phyloP scores from a whole-genome alignment of 2,329 filamentous ascomycete species.

The Plenodomus tracheiphilus region DNA sequence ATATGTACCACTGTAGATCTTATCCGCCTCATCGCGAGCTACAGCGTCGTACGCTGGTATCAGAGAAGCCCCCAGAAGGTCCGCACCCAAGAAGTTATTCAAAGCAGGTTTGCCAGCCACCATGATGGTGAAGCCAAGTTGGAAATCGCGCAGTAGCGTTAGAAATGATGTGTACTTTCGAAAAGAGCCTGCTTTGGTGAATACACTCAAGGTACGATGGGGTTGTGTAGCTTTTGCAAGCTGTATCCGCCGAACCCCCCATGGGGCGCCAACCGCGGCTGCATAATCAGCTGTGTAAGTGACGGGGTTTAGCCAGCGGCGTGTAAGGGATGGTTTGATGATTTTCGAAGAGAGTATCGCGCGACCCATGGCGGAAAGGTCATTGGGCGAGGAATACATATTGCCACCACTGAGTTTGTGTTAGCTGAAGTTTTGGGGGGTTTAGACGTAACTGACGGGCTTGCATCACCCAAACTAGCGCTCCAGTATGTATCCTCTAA shows the following conservation, averaged over 20 bases:
- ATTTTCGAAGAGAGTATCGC: constrained; percentile 47
- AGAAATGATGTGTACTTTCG: constrained; percentile 47
- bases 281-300: constrained; percentile 42
- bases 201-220: constrained; percentile 35
- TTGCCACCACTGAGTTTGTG: constrained; percentile 25
- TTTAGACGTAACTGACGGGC: constrained; percentile 16
- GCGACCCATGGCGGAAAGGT: constrained; percentile 43
- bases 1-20: constrained; percentile 32
- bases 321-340: constrained; percentile 39
- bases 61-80: constrained; percentile 15
- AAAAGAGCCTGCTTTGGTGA: constrained; percentile 52
- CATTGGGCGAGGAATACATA: constrained; percentile 41
- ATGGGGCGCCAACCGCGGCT: constrained; percentile 41
- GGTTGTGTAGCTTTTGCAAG: constrained; percentile 12
- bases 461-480: constrained; percentile 23
- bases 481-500: constrained; percentile 24
- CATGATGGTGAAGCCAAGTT: constrained; percentile 48
- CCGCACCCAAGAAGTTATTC: constrained; percentile 6
- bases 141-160: constrained; percentile 49
- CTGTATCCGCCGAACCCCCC: constrained; percentile 43
- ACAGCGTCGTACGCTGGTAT: constrained; percentile 30
- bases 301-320: constrained; percentile 49
- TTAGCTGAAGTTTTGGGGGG: constrained; percentile 1
- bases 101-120: constrained; percentile 33
- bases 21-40: constrained; percentile 32